Base-by-base conservation (phyloP, 345 rosid species). In the Euphorbia tirucalli region DNA sequence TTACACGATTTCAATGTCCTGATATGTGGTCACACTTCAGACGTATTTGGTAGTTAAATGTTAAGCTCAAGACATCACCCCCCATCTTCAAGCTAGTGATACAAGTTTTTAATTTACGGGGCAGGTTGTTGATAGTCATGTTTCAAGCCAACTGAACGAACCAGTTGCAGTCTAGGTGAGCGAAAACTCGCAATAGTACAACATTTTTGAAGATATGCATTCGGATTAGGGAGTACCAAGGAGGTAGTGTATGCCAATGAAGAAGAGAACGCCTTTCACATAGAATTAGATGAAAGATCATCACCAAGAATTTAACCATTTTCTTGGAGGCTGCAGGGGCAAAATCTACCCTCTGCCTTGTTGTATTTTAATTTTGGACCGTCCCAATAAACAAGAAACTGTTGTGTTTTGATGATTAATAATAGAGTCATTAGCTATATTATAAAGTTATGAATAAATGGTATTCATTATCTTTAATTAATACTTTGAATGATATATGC, bases 121-220 rank as follows among this genome's bases (percentile, higher is more conserved):
- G 69, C 87, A 90, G 96, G 92, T 90, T n/a, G n/a, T n/a, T 66
- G 64, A 77, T 31, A 82, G 74, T 60, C 83, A 78, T 63, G 79
- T 52, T 72, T 70, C 87, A 46, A 81, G 78, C 75, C 80, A 84
- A 69, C 84, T 77, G 82, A 83, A 86, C 76, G 90, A 87, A 83
- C 88, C 86, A 31, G 88, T 88, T 64, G 87, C 90, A 52, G 92
- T 71, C 71, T 90, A 81, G 79, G 71, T 74, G 70, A 71, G 49
- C 70, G 71, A 54, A n/a, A n/a, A n/a, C n/a, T n/a, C n/a, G n/a
- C n/a, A n/a, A 35, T 32, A 44, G 56, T 61, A 74, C 27, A 79
- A 71, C 72, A 0, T 78, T n/a, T 81, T 84, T 77, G 79, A 81
- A 81, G 86, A 65, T 82, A 69, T 80, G 74, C 79, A 80, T 63